phyloP scores from a whole-genome alignment of 306 rosid species.

The Cucurbita argyrosperma region DNA sequence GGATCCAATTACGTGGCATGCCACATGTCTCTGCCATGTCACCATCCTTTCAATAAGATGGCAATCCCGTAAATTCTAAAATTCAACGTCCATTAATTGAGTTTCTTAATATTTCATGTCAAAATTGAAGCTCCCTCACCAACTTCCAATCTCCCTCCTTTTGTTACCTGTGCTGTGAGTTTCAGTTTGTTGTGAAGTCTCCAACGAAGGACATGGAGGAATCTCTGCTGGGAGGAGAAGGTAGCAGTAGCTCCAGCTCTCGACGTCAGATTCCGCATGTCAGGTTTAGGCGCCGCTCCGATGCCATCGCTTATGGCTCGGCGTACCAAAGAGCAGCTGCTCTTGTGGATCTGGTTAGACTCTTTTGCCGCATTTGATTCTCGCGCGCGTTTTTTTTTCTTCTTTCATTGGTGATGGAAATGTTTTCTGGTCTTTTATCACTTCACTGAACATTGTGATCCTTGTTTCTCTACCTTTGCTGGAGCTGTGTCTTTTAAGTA shows the following conservation, averaged over 20 bases:
- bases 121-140: not conserved
- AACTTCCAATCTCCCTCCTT: not conserved
- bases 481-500: not conserved
- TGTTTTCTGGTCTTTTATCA: not conserved
- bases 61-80: not conserved
- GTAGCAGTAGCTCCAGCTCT: slow-evolving; percentile 21
- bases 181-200: not conserved
- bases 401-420: not conserved
- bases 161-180: not conserved
- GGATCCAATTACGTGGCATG: not conserved
- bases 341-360: slow-evolving; percentile 69
- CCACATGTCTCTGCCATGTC: not conserved
- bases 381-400: not conserved
- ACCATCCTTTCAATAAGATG: not conserved
- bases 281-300: slow-evolving; percentile 28
- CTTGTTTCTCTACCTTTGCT: not conserved
- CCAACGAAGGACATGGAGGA: slow-evolving; percentile 26
- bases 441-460: not conserved
- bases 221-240: slow-evolving; percentile 46
- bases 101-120: not conserved
- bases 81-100: not conserved
- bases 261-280: not conserved
- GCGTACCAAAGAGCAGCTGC: slow-evolving; percentile 72
- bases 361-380: not conserved
- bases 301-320: slow-evolving; percentile 65